These are phyloP conservation scores for Cyclotella choctawhatcheeana DNA, from an alignment of 108 stramenopile genomes.

Conservation along the genomic window DNA sequence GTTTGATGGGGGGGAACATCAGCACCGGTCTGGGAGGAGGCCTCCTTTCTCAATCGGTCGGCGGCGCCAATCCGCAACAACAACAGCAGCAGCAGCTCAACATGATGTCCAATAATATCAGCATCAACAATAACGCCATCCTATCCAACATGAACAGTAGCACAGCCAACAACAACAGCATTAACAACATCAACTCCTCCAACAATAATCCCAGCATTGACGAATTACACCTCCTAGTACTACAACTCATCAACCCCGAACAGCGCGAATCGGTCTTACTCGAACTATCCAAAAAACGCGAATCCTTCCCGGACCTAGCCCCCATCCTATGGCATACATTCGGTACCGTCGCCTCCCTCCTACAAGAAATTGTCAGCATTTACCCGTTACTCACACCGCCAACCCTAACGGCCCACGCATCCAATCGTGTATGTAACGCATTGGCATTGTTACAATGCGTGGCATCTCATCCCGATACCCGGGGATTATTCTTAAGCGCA, in stretches of 20 bases:
- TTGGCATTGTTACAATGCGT: conserved; percentile 98
- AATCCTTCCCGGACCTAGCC: conserved; percentile 95
- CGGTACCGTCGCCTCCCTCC: conserved; percentile 86
- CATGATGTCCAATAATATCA: conserved; percentile 15
- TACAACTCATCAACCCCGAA: conserved; percentile 78
- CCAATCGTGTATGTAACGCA: conserved; percentile 98
- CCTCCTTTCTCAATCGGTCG: background rate
- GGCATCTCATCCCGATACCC: conserved; percentile 96
- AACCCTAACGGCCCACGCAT: conserved; percentile 94
- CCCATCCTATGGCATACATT: conserved; percentile 88
- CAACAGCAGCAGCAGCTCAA: conserved; percentile 14
- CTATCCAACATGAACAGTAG: too few species aligned
- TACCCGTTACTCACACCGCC: conserved; percentile 97
- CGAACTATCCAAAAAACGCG: conserved; percentile 98
- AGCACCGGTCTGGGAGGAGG: background rate
- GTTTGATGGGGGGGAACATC: conserved; percentile 6
- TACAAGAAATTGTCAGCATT: conserved; percentile 98
- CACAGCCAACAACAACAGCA: conserved; percentile 5
- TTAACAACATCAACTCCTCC: conserved; percentile 1
- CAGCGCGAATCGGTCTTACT: conserved; percentile 94
- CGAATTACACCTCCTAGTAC: conserved; percentile 74
- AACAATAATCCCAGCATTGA: conserved; percentile 53
- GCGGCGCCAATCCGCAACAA: background rate
- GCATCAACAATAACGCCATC: conserved; percentile 4
- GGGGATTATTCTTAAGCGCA: conserved; percentile 91